Base-by-base conservation (phyloP, 2,329 filamentous ascomycete genomes). In the Epichloe hybrida region DNA sequence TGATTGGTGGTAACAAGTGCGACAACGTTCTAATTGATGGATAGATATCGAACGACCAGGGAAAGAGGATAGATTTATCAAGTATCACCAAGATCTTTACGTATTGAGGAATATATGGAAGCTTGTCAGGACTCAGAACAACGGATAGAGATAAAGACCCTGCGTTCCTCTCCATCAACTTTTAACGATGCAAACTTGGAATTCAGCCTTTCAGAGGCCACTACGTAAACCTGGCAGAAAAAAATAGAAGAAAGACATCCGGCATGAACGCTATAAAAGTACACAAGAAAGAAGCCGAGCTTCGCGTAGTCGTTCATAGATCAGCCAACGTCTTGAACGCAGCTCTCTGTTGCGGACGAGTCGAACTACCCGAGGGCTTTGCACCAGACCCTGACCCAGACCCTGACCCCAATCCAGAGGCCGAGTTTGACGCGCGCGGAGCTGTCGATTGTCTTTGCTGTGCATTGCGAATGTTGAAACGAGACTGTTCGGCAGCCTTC, bases 401-500 rank as follows among this genome's bases (percentile, higher is more conserved):
- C 17, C 54, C 38, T 3, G 43, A 15, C 9, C 43, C 43, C 3
- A 20, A 46, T 4, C 52, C 38, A 20, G 52, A 44, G 6, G 12
- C 42, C 17, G 46, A n/a, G 4, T 42, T 31, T 17, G 47, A 45
- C 27, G 23, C 35, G 12, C 46, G 50, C 35, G 46, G 8, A 8
- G 41, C 45, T 35, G 49, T 45, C 17, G 52, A 34, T 5, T 46
- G 36, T 21, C 52, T 49, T 44, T 50, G 17, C 23, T 40, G 61
- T 11, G 53, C 46, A 20, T 66, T 73, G 49, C 75, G 70, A 15
- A 75, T 59, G 54, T 83, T 83, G 66, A 80, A 84, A 15, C 66
- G 66, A 20, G 79, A 83, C 44, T 69, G 71, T 64, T 81, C 75
- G 3, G 79, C 80, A 3, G 79, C 71, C 58, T 75, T 77, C 64